Evolutionary conservation across 2,329 filamentous ascomycete genomes (phyloP).

Genomic region (Ophiostoma montium): DNA sequence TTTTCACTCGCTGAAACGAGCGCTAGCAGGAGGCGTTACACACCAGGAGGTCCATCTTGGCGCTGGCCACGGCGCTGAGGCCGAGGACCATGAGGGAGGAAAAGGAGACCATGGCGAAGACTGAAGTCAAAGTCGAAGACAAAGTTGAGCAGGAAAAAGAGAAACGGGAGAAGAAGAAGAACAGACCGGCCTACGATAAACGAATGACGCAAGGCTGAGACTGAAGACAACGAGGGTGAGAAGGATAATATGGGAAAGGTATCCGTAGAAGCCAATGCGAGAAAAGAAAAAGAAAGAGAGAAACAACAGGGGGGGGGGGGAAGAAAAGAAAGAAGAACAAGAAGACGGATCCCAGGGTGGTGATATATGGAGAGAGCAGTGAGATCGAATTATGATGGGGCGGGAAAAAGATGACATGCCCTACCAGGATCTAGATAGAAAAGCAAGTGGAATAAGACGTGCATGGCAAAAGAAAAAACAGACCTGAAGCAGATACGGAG

Average conservation of each 20-base stretch:
- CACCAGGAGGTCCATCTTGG: slow-evolving; percentile 8
- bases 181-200: not conserved
- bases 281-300: not conserved
- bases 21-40: not conserved
- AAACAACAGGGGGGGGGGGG: not conserved
- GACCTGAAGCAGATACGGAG: too few species aligned
- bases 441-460: too few species aligned
- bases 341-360: not conserved
- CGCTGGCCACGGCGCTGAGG: slow-evolving; percentile 7
- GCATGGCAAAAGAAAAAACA: too few species aligned
- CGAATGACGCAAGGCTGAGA: slow-evolving; percentile 1
- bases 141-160: not conserved
- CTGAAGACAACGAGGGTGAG: not conserved
- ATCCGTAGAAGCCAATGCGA: too few species aligned
- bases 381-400: too few species aligned
- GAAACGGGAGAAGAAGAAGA: not conserved
- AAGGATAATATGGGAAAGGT: not conserved
- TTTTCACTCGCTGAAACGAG: not conserved
- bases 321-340: slow-evolving; percentile 2
- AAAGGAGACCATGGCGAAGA: not conserved
- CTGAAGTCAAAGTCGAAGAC: too few species aligned
- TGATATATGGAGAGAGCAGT: too few species aligned
- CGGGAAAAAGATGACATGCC: too few species aligned
- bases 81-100: slow-evolving; percentile 4
- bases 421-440: too few species aligned